Base-by-base conservation (phyloP, 1,139 yeast species). In the Hyphopichia fennica region DNA sequence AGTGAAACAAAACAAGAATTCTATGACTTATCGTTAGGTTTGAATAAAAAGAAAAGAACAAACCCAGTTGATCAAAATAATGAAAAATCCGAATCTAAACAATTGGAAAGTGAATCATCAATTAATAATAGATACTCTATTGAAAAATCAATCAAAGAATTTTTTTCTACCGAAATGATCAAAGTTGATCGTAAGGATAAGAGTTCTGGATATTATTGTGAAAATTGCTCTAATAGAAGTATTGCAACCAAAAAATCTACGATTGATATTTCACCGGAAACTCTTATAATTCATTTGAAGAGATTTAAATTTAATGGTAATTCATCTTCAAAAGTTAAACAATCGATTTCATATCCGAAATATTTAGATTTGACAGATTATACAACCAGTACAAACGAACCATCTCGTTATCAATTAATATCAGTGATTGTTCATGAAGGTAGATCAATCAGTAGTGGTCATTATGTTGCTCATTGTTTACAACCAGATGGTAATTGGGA, bases 361-460 rank as follows among this genome's bases (percentile, higher is more conserved):
- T 80, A 76, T 46, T 70, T 93, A 45, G 95, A 91, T 56, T 67
- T 93, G 45, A 69, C 89, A 0, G 78, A 77, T 44, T 91, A 77
- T 60, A 78, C 88, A 32, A 50, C 56, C 16, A 59, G 63, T 49
- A 49, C 61, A 1, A 9, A 15, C 2, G 19, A 23, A 5, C 81
- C 85, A 1, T 78, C 82, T 9, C 72, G 75, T 44, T 93, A 93
- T 63, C 84, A 84, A 58, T 74, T 93, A 47, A 75, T 81, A n/a
- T 81, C 93, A 16, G 96, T 91, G 17, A 87, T 91, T 46, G 91
- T 90, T 15, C 99, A 93, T 60, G 96, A 89, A 57, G 99, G 99
- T 33, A 77, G 98, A 48, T 87, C 96, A 1, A 82, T 91, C 13
- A 83, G 91, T 37, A 84, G 95, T 7, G 99, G 99, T 5, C 99